Percentiles rank a stretch among this genome's conserved stretches.
Conservation (phyloP, 2,329 filamentous ascomycete genomes). For the Rhexocercosporidium sp. region DNA sequence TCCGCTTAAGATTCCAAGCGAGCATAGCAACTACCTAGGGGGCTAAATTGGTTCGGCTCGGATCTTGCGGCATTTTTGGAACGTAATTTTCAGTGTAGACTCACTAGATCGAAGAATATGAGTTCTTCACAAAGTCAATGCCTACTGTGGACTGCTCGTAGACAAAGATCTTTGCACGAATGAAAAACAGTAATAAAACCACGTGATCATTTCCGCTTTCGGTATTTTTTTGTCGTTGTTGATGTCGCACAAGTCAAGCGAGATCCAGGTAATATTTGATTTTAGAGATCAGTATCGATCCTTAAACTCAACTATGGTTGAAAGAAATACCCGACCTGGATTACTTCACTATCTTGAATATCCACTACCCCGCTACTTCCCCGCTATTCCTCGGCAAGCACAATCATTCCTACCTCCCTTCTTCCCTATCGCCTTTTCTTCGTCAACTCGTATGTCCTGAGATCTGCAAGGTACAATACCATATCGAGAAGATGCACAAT, state of each 20-base stretch:
- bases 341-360: no score
- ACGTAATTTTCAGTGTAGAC: no score
- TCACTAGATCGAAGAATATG: no score
- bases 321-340: no score
- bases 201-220: not conserved
- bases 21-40: not conserved
- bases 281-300: no score
- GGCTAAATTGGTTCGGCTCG: not conserved
- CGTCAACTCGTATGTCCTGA: not conserved
- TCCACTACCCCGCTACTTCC: not conserved
- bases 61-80: no score
- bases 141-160: no score
- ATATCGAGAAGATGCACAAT: not conserved
- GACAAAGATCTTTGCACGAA: no score
- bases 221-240: not conserved
- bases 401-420: not conserved
- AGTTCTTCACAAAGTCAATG: no score
- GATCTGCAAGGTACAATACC: not conserved
- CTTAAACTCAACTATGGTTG: no score
- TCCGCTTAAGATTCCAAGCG: not conserved
- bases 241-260: not conserved
- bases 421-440: not conserved
- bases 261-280: not conserved
- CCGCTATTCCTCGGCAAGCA: not conserved
- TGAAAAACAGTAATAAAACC: no score